Conservation (phyloP, 768 basidiomycete species). For the Lactifluus piperatus region DNA sequence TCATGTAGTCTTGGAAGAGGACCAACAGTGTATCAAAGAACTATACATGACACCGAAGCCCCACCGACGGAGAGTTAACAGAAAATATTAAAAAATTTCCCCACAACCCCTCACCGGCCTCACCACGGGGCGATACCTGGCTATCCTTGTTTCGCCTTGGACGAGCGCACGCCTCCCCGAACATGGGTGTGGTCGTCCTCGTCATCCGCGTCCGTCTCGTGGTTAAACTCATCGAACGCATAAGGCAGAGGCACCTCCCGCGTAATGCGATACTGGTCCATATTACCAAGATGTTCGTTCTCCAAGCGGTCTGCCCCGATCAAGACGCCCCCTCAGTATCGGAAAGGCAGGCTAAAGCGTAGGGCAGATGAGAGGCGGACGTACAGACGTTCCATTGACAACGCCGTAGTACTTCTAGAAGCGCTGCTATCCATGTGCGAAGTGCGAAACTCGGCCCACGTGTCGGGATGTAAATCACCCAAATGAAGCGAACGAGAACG, state of each 20-base stretch:
- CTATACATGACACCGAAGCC: background rate
- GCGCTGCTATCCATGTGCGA: conserved; percentile 56
- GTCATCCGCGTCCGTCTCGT: conserved; percentile 39
- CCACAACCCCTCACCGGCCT: too few species aligned
- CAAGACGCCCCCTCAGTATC: background rate
- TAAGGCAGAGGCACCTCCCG: conserved; percentile 84
- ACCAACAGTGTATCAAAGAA: background rate
- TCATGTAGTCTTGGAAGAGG: background rate
- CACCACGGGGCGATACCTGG: background rate
- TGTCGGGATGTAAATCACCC: conserved; percentile 68
- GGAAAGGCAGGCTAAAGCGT: conserved; percentile 2
- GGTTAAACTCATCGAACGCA: conserved; percentile 36
- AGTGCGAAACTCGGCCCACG: conserved; percentile 39
- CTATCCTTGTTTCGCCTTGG: background rate
- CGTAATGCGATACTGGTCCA: conserved; percentile 86
- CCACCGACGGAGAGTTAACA: too few species aligned
- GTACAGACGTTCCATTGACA: conserved; percentile 90
- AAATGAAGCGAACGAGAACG: conserved; percentile 67
- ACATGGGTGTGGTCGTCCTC: conserved; percentile 18
- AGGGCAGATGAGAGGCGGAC: conserved; percentile 23
- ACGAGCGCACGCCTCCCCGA: background rate
- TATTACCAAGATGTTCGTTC: conserved; percentile 89
- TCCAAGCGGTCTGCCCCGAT: conserved; percentile 56
- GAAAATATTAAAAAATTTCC: background rate
- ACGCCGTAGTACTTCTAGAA: conserved; percentile 72